Conservation (phyloP, 805 yeast species). For the Candida railenensis region DNA sequence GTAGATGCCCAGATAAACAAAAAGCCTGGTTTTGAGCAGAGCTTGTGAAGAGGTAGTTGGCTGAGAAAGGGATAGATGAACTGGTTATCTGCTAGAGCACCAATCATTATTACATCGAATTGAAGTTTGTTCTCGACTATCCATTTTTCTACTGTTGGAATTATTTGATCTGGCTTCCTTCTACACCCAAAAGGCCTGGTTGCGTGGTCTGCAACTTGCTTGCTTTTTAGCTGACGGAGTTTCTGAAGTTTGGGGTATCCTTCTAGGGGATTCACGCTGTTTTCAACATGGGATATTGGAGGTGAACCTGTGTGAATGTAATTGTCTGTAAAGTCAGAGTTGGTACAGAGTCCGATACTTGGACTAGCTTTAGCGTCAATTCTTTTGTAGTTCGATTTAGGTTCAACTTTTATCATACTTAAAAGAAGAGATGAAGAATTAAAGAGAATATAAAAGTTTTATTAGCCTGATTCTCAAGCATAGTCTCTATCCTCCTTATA, state of each 20-base stretch:
- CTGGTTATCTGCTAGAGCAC: slow-evolving; percentile 77
- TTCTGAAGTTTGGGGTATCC: slow-evolving; percentile 85
- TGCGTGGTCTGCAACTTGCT: slow-evolving; percentile 53
- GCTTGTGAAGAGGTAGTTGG: slow-evolving; percentile 65
- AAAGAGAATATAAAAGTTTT: too few relatives aligned
- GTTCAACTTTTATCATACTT: neutral
- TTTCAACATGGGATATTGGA: slow-evolving; percentile 67
- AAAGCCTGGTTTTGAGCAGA: slow-evolving; percentile 84
- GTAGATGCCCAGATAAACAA: slow-evolving; percentile 86
- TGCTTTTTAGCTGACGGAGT: slow-evolving; percentile 62
- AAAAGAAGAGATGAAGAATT: neutral
- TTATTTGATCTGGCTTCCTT: slow-evolving; percentile 51
- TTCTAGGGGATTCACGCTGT: slow-evolving; percentile 62
- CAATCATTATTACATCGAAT: slow-evolving; percentile 91
- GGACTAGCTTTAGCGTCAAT: neutral
- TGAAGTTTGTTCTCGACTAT: slow-evolving; percentile 52
- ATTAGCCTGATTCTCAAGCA: too few relatives aligned
- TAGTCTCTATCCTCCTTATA: too few relatives aligned
- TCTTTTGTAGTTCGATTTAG: neutral
- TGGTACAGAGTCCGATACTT: neutral
- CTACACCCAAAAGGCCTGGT: slow-evolving; percentile 67
- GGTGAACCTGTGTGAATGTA: slow-evolving; percentile 60
- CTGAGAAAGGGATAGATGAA: slow-evolving; percentile 60
- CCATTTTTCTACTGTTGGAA: slow-evolving; percentile 62
- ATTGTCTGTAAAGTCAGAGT: slow-evolving; percentile 62